These are phyloP conservation scores for Penstemon barbatus DNA, from an alignment of 257 asterid genomes.

Conservation along the genomic window DNA sequence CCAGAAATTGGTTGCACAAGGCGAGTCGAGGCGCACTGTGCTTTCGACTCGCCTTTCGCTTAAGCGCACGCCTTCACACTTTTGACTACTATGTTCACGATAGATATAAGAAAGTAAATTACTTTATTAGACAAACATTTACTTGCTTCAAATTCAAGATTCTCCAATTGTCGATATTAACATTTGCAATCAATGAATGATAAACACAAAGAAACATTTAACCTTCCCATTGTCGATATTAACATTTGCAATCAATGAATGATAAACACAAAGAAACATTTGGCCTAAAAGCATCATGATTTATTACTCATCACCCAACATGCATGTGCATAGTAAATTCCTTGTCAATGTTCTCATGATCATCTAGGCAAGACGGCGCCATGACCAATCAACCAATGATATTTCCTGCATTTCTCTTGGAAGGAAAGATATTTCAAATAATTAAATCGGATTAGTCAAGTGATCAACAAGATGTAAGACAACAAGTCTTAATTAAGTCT, in stretches of 20 bases:
- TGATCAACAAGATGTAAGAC: constrained; percentile 30
- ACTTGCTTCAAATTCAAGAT: neutral
- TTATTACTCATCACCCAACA: constrained; percentile 1
- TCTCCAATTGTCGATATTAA: too few species aligned
- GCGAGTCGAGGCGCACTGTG: too few species aligned
- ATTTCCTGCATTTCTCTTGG: constrained; percentile 17
- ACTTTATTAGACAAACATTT: neutral
- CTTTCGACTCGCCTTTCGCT: too few species aligned
- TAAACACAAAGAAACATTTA: too few species aligned
- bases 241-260: neutral
- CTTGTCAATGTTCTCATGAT: too few species aligned
- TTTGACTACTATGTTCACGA: too few species aligned
- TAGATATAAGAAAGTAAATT: neutral
- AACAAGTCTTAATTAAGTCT: constrained; percentile 34
- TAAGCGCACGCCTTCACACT: too few species aligned
- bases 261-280: neutral
- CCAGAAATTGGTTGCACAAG: too few species aligned
- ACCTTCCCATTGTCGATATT: neutral
- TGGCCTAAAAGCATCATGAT: neutral
- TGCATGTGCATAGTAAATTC: too few species aligned
- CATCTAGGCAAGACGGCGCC: neutral
- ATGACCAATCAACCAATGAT: neutral
- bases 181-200: too few species aligned
- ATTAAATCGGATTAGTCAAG: neutral
- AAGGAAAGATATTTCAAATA: neutral